Evolutionary conservation across 1,139 yeast species (phyloP), one percentile per base, ranked within the genome.

Genomic region (Debaryomyces psychrophilus): DNA sequence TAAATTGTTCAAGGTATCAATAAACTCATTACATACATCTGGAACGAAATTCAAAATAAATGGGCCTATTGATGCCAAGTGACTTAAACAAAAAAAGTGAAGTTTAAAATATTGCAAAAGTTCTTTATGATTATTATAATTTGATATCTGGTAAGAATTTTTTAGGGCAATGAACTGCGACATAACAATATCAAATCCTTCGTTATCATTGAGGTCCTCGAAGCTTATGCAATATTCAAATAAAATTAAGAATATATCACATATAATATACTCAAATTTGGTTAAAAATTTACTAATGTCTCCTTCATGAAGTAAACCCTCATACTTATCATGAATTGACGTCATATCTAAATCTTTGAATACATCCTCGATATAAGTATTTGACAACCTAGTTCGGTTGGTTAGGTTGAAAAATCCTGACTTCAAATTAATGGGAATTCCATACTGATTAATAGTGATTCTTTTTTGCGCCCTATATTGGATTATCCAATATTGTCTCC

Each of bases 401-500:
- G 17, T n/a, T 6, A 26, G 4, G 11, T 18, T 41, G 8, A 33
- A 34, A 28, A 38, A 38, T 2, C 41, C 41, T 27, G 41, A 38
- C 34, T 14, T 38, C 20, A 38, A 27, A 4, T 28, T 18, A 3
- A 2, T 18, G 12, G 41, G 41, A 20, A 38, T 38, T 18, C 41
- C 35, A 11, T 35, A 25, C 18, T 23, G 12, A 35, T 35, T 35
- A 6, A 15, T 18, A 28, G 17, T 28, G 1, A 3, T 18, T 11
- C 14, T 11, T 15, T 12, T 18, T 27, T 38, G 9, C 8, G 12
- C 8, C 11, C 23, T 29, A 22, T 39, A 44, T 9, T 35, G 20
- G 15, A 39, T 8, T 35, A 56, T 46, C 60, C 62, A 59, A 47
- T 46, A 56, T 18, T 45, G 41, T 43, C 63, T 48, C 62, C 62